Percentiles rank a stretch among this genome's conserved stretches.
Conservation (phyloP, 2,329 filamentous ascomycete species). For the Acarospora socialis region DNA sequence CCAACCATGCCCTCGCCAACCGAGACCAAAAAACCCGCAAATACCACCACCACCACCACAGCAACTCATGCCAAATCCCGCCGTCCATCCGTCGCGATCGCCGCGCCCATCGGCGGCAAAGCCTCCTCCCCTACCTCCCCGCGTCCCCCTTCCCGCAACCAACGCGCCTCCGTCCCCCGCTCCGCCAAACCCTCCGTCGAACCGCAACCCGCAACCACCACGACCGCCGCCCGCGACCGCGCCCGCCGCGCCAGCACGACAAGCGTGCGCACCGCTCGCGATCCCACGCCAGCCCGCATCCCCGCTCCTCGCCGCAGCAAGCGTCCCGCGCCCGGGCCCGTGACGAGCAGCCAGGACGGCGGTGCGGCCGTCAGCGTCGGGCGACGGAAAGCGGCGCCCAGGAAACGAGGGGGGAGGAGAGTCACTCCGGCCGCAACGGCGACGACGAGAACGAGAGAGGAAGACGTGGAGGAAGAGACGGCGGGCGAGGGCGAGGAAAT, state of each 20-base stretch:
- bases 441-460: constrained; percentile 11
- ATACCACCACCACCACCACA: no score
- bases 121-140: constrained; percentile 11
- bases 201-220: constrained; percentile 35
- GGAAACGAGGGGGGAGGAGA: constrained; percentile 26
- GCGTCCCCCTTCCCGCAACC: constrained; percentile 26
- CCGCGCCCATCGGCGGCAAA: constrained; percentile 14
- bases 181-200: no score
- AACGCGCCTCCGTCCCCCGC: constrained; percentile 23
- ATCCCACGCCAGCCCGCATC: constrained; percentile 25
- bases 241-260: constrained; percentile 29
- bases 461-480: constrained; percentile 21
- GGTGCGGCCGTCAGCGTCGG: constrained; percentile 49
- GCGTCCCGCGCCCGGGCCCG: constrained; percentile 44
- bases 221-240: constrained; percentile 32
- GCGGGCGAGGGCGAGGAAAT: constrained; percentile 33
- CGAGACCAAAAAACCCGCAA: constrained; percentile 1
- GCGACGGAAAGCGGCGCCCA: constrained; percentile 41
- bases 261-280: constrained; percentile 25
- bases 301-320: constrained; percentile 36
- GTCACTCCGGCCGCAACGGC: constrained; percentile 11
- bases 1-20: constrained; percentile 1
- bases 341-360: constrained; percentile 43
- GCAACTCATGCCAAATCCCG: constrained; percentile 12
- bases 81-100: constrained; percentile 13